These are phyloP conservation scores for Microdochium bolleyi DNA, from an alignment of 2,329 filamentous ascomycete genomes.

Conservation along the genomic window DNA sequence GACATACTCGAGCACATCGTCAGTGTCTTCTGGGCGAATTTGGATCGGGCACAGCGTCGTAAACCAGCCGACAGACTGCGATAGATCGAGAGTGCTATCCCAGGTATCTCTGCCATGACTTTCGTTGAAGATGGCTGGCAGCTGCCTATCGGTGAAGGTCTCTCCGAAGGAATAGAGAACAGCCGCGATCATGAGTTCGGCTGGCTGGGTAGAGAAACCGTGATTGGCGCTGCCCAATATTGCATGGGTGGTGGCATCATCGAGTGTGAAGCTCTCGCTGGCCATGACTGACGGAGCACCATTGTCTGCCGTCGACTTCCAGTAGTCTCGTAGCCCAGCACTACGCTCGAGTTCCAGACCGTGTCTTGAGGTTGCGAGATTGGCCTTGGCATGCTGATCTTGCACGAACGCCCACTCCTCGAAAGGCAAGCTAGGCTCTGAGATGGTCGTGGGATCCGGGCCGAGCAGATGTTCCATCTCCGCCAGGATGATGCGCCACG, in stretches of 20 bases:
- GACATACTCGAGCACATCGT: background rate
- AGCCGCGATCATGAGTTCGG: background rate
- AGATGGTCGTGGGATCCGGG: background rate
- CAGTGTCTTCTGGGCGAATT: background rate
- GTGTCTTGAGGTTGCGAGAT: background rate
- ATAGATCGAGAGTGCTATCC: slow-evolving; percentile 5
- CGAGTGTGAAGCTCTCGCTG: background rate
- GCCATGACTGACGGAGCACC: background rate
- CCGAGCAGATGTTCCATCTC: background rate
- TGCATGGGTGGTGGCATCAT: background rate
- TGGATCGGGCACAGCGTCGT: background rate
- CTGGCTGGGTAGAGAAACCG: background rate
- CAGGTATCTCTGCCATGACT: background rate
- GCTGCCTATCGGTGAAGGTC: background rate
- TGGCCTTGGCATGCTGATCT: background rate
- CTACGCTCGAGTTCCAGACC: background rate
- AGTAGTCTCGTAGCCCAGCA: background rate
- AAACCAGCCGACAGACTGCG: slow-evolving; percentile 1
- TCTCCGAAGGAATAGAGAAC: background rate
- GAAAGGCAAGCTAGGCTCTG: background rate
- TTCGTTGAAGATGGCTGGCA: background rate
- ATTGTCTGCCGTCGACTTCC: background rate
- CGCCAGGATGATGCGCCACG: background rate
- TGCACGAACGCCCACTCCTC: background rate
- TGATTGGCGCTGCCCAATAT: background rate